Evolutionary conservation across 1,284 basidiomycete species (phyloP), one percentile per base, ranked within the genome.

Genomic region (Sporisorium sorghi): DNA sequence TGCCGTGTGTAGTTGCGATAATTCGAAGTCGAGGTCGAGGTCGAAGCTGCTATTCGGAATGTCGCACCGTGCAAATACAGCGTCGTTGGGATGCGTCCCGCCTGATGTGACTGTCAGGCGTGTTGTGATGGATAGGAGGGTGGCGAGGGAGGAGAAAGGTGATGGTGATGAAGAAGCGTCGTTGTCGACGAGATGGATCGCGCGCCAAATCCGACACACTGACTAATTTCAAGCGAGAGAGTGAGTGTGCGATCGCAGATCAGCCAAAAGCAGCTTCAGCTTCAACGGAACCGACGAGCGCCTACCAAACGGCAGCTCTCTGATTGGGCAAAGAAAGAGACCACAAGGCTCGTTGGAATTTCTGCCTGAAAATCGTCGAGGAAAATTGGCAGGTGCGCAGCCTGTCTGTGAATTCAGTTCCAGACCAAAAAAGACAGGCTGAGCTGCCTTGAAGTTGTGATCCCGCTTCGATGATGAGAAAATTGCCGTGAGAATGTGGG

Each of bases 21-120:
- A 37, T 37, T 17, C 15, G 28, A 53, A 19, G 47, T 55, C 39
- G 43, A 67, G 52, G 26, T 47, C 17, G 28, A 53, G 26, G 47
- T 55, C 39, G 43, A 67, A 40, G 15, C 28, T 28, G 44, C 44
- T 46, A 37, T 4, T 37, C 35, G 44, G n/a, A 46, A 1, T 19
- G 28, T 47, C 26, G 46, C 28, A 19, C 46, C n/a, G 26, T 30
- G 26, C n/a, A 23, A 30, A 11, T 52, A n/a, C n/a, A 33, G 40
- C 4, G 37, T 40, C n/a, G 37, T 40, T 8, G 37, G 21, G 14
- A 12, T 48, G 58, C 54, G 65, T 53, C 32, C 37, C 50, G 49
- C 65, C 65, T 55, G 55, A 54, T 62, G 50, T 54, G 65, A 44
- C 55, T 68, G 54, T 58, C 55, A 61, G 59, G 58, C 58, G 33